Conservation (phyloP, 164 flowering plant species). For the Hamamelis virginiana region DNA sequence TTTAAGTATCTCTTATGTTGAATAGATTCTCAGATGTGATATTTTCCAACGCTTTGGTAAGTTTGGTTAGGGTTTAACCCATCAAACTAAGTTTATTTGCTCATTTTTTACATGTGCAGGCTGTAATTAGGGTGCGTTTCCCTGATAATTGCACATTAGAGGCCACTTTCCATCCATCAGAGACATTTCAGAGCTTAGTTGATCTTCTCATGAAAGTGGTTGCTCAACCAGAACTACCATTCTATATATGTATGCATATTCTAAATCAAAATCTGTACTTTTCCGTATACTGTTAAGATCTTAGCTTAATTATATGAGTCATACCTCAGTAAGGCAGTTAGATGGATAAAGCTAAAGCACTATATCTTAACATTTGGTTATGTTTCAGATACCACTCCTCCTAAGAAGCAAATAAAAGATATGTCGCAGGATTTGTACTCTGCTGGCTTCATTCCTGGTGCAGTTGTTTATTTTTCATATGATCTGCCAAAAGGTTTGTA, state of each 20-base stretch:
- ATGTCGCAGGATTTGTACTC: slow-evolving; percentile 70
- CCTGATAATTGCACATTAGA: slow-evolving; percentile 86
- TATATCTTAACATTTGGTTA: not conserved
- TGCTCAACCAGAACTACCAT: slow-evolving; percentile 76
- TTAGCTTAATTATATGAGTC: not conserved
- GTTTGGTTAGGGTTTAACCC: not conserved
- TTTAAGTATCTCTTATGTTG: not conserved
- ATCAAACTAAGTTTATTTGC: slow-evolving; percentile 6
- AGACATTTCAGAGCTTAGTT: slow-evolving; percentile 64
- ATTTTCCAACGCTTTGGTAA: not conserved
- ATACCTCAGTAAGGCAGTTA: not conserved
- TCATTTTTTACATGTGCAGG: slow-evolving; percentile 36
- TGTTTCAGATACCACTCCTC: slow-evolving; percentile 90
- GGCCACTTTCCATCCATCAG: slow-evolving; percentile 83
- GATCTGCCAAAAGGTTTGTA: slow-evolving; percentile 67
- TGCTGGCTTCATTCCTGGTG: slow-evolving; percentile 95
- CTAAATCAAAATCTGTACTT: not conserved
- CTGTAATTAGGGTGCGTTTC: slow-evolving; percentile 77
- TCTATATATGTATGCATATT: slow-evolving; percentile 63
- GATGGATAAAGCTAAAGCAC: not conserved
- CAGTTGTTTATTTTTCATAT: slow-evolving; percentile 81
- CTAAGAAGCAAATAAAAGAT: slow-evolving; percentile 76
- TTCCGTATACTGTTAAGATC: not conserved
- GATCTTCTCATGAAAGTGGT: slow-evolving; percentile 68
- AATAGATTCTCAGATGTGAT: not conserved